Conservation (phyloP, 1,284 basidiomycete species). For the Ustilago curta region DNA sequence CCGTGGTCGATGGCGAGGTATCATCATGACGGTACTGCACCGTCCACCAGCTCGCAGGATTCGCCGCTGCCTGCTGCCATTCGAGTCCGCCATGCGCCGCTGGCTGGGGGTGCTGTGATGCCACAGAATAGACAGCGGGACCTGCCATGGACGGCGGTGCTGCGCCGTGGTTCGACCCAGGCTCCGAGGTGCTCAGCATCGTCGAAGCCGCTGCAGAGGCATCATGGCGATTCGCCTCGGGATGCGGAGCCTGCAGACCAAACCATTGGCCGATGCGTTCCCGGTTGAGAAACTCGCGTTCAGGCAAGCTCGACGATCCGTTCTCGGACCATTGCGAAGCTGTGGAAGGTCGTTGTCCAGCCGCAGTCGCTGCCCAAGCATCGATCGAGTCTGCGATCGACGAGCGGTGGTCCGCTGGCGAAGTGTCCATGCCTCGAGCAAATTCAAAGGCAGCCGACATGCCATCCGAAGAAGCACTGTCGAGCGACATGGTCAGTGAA, state of each 20-base stretch:
- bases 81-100: constrained; percentile 17
- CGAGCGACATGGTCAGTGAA: constrained; percentile 49
- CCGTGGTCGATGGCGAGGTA: constrained; percentile 21
- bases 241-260: constrained; percentile 27
- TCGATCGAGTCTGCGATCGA: constrained; percentile 49
- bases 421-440: constrained; percentile 36
- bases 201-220: constrained; percentile 11
- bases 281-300: constrained; percentile 36
- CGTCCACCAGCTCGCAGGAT: constrained; percentile 39
- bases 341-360: constrained; percentile 26
- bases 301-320: constrained; percentile 32
- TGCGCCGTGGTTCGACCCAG: constrained; percentile 20
- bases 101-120: constrained; percentile 13
- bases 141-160: constrained; percentile 5
- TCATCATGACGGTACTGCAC: constrained; percentile 40
- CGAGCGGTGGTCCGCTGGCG: constrained; percentile 34
- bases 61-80: constrained; percentile 33
- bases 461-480: constrained; percentile 45
- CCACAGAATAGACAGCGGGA: not conserved
- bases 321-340: constrained; percentile 49
- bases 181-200: constrained; percentile 37
- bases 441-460: constrained; percentile 51
- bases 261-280: constrained; percentile 48
- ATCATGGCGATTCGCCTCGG: constrained; percentile 13
- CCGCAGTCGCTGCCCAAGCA: constrained; percentile 29